phyloP scores from a whole-genome alignment of 345 rosid species.

The Eucalyptus marginata region DNA sequence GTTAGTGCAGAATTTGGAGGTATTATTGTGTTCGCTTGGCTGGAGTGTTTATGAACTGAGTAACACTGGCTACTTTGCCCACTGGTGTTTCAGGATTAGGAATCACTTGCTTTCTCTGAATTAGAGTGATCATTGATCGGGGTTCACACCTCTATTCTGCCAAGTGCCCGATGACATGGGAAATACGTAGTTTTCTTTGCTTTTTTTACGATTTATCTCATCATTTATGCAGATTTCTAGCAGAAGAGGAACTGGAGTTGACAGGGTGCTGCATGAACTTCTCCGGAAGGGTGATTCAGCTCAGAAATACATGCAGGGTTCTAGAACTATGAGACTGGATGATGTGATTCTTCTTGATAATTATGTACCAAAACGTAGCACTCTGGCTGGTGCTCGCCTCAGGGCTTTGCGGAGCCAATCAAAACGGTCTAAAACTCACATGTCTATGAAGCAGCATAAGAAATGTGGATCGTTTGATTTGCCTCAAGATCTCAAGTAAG shows the following conservation, averaged over 20 bases:
- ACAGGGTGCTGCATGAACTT: slow-evolving; percentile 57
- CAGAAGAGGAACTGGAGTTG: slow-evolving; percentile 36
- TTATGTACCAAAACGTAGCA: slow-evolving; percentile 32
- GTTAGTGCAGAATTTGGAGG: slow-evolving; percentile 34
- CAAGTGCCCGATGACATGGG: background rate
- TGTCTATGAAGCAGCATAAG: slow-evolving; percentile 74
- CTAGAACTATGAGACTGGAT: slow-evolving; percentile 47
- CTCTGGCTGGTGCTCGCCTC: slow-evolving; percentile 21
- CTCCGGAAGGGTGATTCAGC: slow-evolving; percentile 77
- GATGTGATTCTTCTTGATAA: slow-evolving; percentile 82
- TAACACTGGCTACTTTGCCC: background rate
- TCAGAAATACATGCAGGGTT: slow-evolving; percentile 68
- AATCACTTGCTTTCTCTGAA: background rate
- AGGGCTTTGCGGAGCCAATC: slow-evolving; percentile 39
- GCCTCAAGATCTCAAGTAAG: slow-evolving; percentile 31
- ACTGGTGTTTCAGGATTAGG: background rate
- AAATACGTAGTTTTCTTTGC: background rate
- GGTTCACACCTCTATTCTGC: background rate
- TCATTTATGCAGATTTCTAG: slow-evolving; percentile 29
- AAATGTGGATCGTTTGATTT: slow-evolving; percentile 43
- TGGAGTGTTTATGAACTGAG: background rate
- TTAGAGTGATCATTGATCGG: background rate
- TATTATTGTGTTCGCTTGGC: background rate
- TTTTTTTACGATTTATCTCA: background rate
- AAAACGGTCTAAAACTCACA: slow-evolving; percentile 68